Evolutionary conservation across 306 rosid genomes (phyloP), one percentile per base, ranked within the genome.

Genomic region (Biancaea sappan): DNA sequence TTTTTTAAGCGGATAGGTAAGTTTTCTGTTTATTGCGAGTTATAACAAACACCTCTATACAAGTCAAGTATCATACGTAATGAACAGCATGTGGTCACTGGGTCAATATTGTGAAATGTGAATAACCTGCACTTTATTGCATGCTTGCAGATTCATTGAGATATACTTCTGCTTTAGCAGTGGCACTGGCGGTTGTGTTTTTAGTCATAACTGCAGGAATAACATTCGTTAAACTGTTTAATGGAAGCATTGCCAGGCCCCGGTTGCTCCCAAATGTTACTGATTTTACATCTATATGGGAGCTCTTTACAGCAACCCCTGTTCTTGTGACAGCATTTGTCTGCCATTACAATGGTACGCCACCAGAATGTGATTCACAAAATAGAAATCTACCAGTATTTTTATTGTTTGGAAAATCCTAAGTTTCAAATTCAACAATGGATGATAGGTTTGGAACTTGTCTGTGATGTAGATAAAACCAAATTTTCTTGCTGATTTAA

Each of bases 281-380:
- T 47, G 86, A 84, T 76, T 53, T 70, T 19, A 16, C 90, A 28
- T 87, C 95, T 1, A 53, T 82, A 38, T 87, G 90, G 92, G 85
- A 82, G 74, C 90, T 89, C 72, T 87, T 87, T 68, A 89, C 95
- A 4, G 89, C 83, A 76, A 84, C 83, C 71, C 95, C 95, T 16
- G 86, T 89, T 76, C 82, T 89, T 75, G 95, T 89, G 69, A 89
- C 92, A 13, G 90, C 92, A 37, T 89, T 87, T 67, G 90, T 89
- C 75, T 89, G 95, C 74, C 92, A 89, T 72, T 89, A 35, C 77
- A 89, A 89, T 65, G 90, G 95, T 87, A 85, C 50, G 52, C 21
- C 46, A 15, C 60, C 72, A 67, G 56, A 68, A 56, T 48, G 22
- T 50, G 29, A 56, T 10, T 73, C 76, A 47, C 51, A 31, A 19